These are phyloP conservation scores for Solanum dulcamara DNA, from an alignment of 257 asterid genomes.

Conservation along the genomic window DNA sequence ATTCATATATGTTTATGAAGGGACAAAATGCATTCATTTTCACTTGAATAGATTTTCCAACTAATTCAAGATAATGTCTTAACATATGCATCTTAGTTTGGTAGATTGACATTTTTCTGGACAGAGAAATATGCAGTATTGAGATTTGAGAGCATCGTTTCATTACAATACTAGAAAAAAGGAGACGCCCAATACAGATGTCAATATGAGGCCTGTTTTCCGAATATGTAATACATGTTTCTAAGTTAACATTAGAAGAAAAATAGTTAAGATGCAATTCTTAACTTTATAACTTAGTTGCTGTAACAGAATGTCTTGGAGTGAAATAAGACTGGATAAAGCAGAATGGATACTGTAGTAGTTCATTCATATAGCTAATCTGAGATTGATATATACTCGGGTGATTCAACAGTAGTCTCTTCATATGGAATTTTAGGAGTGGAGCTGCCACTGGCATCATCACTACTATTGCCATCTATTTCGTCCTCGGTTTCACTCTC, in stretches of 20 bases:
- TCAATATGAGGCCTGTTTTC: not conserved
- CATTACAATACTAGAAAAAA: not conserved
- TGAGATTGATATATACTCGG: not conserved
- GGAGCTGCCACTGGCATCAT: not conserved
- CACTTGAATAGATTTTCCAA: too few relatives aligned
- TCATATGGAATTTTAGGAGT: not conserved
- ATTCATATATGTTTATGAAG: too few relatives aligned
- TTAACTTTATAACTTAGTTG: not conserved
- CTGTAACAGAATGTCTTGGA: not conserved
- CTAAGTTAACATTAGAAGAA: not conserved
- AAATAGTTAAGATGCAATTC: not conserved
- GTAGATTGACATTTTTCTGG: not conserved
- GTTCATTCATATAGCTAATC: not conserved
- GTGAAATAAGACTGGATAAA: not conserved
- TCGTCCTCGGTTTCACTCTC: not conserved
- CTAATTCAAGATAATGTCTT: too few relatives aligned
- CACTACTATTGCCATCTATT: not conserved
- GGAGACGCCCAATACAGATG: not conserved
- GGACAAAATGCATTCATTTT: too few relatives aligned
- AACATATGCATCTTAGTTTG: not conserved
- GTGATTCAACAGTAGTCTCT: not conserved
- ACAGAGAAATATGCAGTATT: not conserved
- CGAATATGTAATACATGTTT: not conserved
- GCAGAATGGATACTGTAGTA: not conserved
- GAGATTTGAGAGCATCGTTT: not conserved